Percentiles rank a stretch among this genome's conserved stretches.
Evolutionary conservation across 2,329 filamentous ascomycete species (phyloP).

Genomic region (Colletotrichum tamarilloi): DNA sequence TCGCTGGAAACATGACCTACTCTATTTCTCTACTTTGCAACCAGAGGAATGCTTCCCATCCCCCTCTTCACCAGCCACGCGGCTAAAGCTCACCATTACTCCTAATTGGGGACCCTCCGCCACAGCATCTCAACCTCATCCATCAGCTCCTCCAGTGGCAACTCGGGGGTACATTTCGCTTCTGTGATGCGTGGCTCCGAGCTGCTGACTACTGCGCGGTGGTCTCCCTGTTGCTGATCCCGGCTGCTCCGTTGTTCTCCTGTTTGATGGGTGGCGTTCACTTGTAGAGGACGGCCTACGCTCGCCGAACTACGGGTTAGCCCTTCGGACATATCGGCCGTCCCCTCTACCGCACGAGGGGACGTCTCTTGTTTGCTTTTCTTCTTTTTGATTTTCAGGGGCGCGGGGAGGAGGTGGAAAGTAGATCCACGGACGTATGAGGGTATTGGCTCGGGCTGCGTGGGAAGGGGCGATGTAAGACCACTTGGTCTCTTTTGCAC

Average conservation of each 20-base stretch:
- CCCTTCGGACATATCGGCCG: background rate
- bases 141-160: constrained; percentile 24
- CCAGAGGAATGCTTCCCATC: background rate
- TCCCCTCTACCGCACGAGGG: background rate
- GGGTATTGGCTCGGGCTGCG: background rate
- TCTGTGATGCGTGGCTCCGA: background rate
- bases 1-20: background rate
- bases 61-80: background rate
- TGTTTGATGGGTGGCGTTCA: background rate
- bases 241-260: background rate
- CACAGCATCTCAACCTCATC: constrained; percentile 35
- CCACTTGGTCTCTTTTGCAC: background rate
- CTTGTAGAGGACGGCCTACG: background rate
- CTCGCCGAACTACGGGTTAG: background rate
- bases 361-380: background rate
- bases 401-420: background rate
- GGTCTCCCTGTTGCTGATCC: background rate
- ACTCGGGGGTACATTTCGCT: background rate
- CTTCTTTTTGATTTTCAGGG: background rate
- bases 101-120: constrained; percentile 5
- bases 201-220: background rate
- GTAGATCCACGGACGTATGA: background rate
- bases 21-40: background rate
- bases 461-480: background rate
- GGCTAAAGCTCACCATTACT: background rate